A percentile compares a stretch with the other conserved stretches of the same genome.
Conservation (phyloP, 345 rosid species). For the Viola odorata region DNA sequence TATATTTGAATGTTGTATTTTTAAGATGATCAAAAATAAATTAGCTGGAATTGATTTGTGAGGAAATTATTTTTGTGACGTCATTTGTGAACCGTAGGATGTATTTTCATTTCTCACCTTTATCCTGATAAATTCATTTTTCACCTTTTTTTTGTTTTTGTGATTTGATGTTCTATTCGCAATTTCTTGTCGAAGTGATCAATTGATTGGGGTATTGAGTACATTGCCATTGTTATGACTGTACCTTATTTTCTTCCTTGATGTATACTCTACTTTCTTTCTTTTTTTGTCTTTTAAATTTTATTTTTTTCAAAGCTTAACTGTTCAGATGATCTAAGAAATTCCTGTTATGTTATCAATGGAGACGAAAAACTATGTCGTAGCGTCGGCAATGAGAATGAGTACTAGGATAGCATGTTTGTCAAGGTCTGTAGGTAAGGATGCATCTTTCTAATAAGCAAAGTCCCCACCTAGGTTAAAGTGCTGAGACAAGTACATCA, state of each 20-base stretch:
- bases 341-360: background rate
- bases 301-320: background rate
- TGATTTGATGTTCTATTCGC: background rate
- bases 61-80: slow-evolving; percentile 4
- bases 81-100: background rate
- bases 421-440: too few species aligned
- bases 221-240: background rate
- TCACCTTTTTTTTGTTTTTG: background rate
- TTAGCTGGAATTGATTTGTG: slow-evolving; percentile 17
- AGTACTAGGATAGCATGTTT: too few species aligned
- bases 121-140: background rate
- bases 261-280: too few species aligned
- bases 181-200: background rate
- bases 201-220: background rate
- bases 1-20: slow-evolving; percentile 26
- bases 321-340: background rate
- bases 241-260: too few species aligned
- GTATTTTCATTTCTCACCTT: background rate
- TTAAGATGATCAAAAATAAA: slow-evolving; percentile 31
- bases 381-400: too few species aligned
- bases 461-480: background rate
- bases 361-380: background rate
- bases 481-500: background rate
- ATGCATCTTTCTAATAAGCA: background rate
- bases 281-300: too few species aligned